Conservation (phyloP, 2,329 filamentous ascomycete species). For the Karstenula rhodostoma region DNA sequence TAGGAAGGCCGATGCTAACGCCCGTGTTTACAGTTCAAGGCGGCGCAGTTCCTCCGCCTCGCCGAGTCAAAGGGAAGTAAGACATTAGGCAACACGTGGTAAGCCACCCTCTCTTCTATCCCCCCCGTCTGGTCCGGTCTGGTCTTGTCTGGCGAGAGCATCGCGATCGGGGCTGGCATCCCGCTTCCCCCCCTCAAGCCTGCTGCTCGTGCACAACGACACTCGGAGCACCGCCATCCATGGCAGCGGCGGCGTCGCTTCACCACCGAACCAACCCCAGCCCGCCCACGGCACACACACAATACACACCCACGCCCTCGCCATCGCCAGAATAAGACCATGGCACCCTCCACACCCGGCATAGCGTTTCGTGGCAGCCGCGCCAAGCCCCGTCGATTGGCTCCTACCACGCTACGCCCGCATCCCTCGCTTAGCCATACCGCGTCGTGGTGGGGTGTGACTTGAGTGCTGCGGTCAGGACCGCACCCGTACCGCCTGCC, state of each 20-base stretch:
- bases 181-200: too few relatives aligned
- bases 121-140: background rate
- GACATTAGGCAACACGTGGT: constrained; percentile 94
- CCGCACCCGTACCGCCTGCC: constrained; percentile 33
- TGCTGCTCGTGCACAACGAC: too few relatives aligned
- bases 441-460: too few relatives aligned
- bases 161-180: constrained; percentile 22
- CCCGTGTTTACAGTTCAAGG: constrained; percentile 70
- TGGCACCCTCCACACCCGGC: constrained; percentile 19
- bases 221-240: constrained; percentile 7
- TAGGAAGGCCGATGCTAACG: constrained; percentile 32
- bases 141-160: constrained; percentile 22
- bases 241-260: too few relatives aligned
- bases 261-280: too few relatives aligned
- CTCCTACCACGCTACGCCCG: constrained; percentile 6
- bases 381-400: constrained; percentile 46
- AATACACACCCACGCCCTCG: constrained; percentile 27
- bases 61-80: constrained; percentile 90
- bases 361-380: constrained; percentile 41
- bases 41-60: constrained; percentile 90
- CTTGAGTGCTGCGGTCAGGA: constrained; percentile 33
- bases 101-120: constrained; percentile 47
- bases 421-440: constrained; percentile 39
- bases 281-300: too few relatives aligned
- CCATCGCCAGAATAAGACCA: constrained; percentile 18